Evolutionary conservation across 768 basidiomycete species (phyloP).

Genomic region (Rhodosporidiobolus odoratus): DNA sequence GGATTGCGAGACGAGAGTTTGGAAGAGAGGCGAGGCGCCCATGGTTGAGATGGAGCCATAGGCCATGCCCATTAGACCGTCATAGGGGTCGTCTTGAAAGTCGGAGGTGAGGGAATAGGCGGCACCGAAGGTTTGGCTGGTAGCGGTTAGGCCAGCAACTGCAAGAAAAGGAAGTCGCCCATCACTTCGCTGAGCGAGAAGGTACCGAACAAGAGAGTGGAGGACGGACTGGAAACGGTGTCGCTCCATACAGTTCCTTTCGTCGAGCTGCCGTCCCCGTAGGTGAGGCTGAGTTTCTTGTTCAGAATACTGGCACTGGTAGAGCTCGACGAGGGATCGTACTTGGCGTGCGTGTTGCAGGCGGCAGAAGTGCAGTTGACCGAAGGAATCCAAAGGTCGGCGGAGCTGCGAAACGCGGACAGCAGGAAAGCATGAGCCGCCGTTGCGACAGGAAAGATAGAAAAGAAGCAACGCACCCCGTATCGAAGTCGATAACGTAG

Average conservation of each 20-base stretch:
- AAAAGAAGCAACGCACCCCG: conserved; percentile 12
- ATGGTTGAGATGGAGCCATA: conserved; percentile 54
- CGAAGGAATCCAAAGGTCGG: conserved; percentile 40
- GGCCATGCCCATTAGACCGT: conserved; percentile 41
- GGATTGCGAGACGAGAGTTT: conserved; percentile 33
- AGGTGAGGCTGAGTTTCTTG: conserved; percentile 50
- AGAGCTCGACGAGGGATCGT: conserved; percentile 45
- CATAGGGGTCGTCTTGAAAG: conserved; percentile 35
- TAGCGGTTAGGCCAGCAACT: conserved; percentile 51
- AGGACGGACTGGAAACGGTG: conserved; percentile 45
- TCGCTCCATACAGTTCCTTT: conserved; percentile 53
- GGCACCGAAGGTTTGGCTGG: conserved; percentile 51
- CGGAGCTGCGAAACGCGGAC: conserved; percentile 14
- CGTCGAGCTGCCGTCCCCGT: conserved; percentile 55
- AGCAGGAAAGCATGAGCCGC: neutral
- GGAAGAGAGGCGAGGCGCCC: conserved; percentile 41
- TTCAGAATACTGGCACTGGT: conserved; percentile 45
- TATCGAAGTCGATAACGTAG: conserved; percentile 34
- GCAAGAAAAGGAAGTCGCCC: neutral
- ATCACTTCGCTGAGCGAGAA: neutral
- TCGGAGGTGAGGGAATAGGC: conserved; percentile 44
- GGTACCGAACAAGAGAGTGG: neutral
- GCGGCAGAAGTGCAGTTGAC: conserved; percentile 30
- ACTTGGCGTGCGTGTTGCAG: conserved; percentile 48
- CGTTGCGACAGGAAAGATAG: too few species aligned